Evolutionary conservation across 352 stramenopile genomes (phyloP).

Genomic region (Globisporangium emineosum): DNA sequence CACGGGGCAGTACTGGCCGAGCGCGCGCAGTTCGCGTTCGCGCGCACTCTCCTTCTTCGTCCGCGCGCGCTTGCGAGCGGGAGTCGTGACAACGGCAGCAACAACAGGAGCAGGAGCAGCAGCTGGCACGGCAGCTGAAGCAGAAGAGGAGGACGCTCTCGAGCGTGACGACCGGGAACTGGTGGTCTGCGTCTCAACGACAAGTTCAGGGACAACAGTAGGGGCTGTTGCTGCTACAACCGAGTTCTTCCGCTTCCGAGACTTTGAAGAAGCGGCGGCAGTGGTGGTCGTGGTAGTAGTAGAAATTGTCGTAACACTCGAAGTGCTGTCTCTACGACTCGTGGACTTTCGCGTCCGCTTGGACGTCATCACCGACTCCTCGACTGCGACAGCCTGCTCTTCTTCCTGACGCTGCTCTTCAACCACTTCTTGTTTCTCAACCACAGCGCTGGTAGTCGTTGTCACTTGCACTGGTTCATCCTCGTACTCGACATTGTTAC

Average conservation of each 20-base stretch:
- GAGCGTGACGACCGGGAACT: constrained; percentile 7
- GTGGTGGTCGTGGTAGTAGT: background rate
- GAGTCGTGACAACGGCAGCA: constrained; percentile 15
- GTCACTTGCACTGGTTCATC: background rate
- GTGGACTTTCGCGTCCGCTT: constrained; percentile 11
- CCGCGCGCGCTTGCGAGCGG: constrained; percentile 42
- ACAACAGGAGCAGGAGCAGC: background rate
- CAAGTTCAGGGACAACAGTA: background rate
- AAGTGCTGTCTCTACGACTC: background rate
- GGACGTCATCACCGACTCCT: constrained; percentile 1
- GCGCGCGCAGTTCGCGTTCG: constrained; percentile 69
- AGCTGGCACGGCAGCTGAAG: constrained; percentile 5
- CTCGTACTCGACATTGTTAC: constrained; percentile 1
- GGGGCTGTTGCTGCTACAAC: background rate
- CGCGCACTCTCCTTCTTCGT: constrained; percentile 68
- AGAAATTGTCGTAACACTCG: background rate
- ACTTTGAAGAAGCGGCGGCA: constrained; percentile 19
- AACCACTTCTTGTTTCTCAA: background rate
- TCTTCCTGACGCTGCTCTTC: background rate
- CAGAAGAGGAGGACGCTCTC: constrained; percentile 15
- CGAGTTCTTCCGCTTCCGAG: constrained; percentile 25
- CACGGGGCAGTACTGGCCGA: constrained; percentile 84
- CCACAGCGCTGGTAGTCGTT: background rate
- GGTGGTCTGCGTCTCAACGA: background rate
- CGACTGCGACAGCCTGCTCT: background rate